Base-by-base conservation (phyloP, 2,329 filamentous ascomycete genomes). In the Daldinia sp. region DNA sequence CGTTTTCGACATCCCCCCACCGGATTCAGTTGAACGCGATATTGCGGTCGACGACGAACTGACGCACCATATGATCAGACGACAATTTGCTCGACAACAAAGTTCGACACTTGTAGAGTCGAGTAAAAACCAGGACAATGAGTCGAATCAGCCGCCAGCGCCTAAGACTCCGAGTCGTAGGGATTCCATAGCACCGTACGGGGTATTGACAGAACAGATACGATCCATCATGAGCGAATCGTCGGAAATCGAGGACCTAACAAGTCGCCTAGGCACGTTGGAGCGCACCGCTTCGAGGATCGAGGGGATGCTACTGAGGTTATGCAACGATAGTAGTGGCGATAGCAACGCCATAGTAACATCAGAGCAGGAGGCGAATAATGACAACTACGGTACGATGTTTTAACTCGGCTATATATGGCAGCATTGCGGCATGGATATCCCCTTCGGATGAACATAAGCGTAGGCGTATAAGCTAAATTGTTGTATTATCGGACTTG, bases 1-100 rank as follows among this genome's bases (percentile, higher is more conserved):
- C 9, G 90, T 93, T 1, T 93, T 93, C 65, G 87, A 92, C 52
- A 82, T 89, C 23, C 83, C 90, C 37, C 89, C 89, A 4, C 90
- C 90, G 1, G 84, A 89, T 49, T 80, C 80, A 27, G 81, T 87
- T 3, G 79, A 83, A 49, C 77, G 83, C 11, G 84, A 87, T 45
- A 87, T 88, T 39, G 78, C 84, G 0, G 83, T 83, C 3, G 85
- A 87, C 66, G 86, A 88, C 67, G 81, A 86, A 56, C 74, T 88
- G 65, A 86, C 83, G 6, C 82, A 80, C 30, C 84, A 87, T 67
- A 77, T 87, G 66, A 87, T 87, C 64, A 80, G 84, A 8, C 78
- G 83, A 25, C 85, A 87, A 71, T 87, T 85, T 62, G 78, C 79
- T 27, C 78, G 82, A 43, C 78, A 79, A 34, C 76, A 79, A 32